Evolutionary conservation across 805 yeast genomes (phyloP), one percentile per base, ranked within the genome.

Genomic region (Ogataea naganishii): DNA sequence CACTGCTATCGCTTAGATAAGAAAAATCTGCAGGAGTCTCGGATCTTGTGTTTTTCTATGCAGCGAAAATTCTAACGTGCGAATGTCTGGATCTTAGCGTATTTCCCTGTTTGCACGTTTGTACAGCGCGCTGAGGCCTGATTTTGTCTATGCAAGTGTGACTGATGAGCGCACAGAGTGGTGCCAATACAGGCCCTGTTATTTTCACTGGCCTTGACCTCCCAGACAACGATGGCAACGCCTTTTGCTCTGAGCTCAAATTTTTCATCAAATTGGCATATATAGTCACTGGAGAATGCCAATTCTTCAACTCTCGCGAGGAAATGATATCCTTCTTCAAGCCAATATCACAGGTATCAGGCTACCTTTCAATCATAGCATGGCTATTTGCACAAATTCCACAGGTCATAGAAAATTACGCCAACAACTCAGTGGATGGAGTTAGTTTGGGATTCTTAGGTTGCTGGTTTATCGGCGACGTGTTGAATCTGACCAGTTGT

Each of bases 381-480:
- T 80, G 89, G 88, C 58, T 78, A 20, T 74, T 78, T 49, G 88
- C 88, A 3, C 88, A 79, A 49, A 45, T 75, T 12, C 88, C 88
- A 1, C 89, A 80, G 46, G 75, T 79, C 9, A 52, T 66, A 34
- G 61, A 67, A 41, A 80, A 79, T 47, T 75, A 74, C 48, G 51
- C 56, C 10, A 61, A 61, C 41, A 68, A 74, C 37, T 69, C 81
- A 2, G 81, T 81, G 4, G 82, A 72, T 13, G 88, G 88, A 3
- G 60, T 80, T 14, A 73, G 83, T 9, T 61, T 71, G 19, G 62
- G 64, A 5, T 80, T 80, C 40, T 62, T 80, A 4, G 37, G 64
- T 8, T 66, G 73, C 33, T 80, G 86, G 86, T 66, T 75, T 36
- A 46, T 64, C 31, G 89, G 88, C 7, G 84, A 76, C 44, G 51